Percentiles rank a stretch among this genome's conserved stretches.
These are phyloP conservation scores for Bolboschoenoplectus hybrid DNA, from an alignment of 202 grass and related monocot genomes.

Conservation along the genomic window DNA sequence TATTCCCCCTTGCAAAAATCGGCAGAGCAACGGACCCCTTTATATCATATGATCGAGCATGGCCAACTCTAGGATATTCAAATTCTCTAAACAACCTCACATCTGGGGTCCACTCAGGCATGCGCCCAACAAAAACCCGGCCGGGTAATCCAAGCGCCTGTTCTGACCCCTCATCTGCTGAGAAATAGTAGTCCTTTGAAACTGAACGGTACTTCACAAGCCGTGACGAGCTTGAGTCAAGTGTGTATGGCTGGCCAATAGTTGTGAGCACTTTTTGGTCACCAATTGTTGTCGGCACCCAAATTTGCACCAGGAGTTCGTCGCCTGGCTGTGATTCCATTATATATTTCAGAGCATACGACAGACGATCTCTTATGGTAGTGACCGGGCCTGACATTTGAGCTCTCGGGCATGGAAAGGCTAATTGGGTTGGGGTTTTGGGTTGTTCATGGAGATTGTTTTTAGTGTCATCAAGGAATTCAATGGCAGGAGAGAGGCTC, in stretches of 20 bases:
- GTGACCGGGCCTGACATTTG: background rate
- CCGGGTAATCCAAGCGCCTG: constrained; percentile 64
- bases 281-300: constrained; percentile 70
- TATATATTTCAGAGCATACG: constrained; percentile 60
- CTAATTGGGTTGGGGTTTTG: background rate
- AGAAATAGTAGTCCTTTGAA: constrained; percentile 79
- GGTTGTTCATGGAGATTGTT: constrained; percentile 22
- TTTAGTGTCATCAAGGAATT: constrained; percentile 48
- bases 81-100: constrained; percentile 75
- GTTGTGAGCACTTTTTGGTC: constrained; percentile 83
- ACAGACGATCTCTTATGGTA: constrained; percentile 65
- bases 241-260: constrained; percentile 73
- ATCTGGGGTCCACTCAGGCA: constrained; percentile 97
- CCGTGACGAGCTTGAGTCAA: constrained; percentile 52
- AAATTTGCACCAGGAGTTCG: constrained; percentile 75
- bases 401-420: constrained; percentile 27
- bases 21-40: constrained; percentile 85
- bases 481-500: constrained; percentile 54
- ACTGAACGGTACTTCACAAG: constrained; percentile 64
- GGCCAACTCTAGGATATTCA: constrained; percentile 78
- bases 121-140: constrained; percentile 82
- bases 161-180: constrained; percentile 62
- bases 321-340: constrained; percentile 47
- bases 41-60: constrained; percentile 70
- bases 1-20: constrained; percentile 56